phyloP scores from a whole-genome alignment of 805 yeast genomes.

The Sungouiella thailandica region DNA sequence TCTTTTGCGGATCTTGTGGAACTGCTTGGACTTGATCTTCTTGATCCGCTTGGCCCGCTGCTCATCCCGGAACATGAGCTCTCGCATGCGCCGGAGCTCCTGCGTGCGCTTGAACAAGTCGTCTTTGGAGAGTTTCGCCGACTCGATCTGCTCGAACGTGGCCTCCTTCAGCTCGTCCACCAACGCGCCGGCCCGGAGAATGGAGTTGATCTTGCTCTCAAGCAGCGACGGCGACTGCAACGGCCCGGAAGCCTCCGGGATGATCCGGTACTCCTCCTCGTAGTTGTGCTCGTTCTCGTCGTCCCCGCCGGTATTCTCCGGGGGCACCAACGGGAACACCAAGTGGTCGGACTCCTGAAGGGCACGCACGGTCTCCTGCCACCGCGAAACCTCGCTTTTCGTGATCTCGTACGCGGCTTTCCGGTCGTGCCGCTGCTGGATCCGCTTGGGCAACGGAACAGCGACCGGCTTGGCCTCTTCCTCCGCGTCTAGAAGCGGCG shows the following conservation, averaged over 20 bases:
- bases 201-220: slow-evolving; percentile 58
- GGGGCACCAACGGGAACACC: slow-evolving; percentile 60
- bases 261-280: slow-evolving; percentile 16
- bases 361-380: slow-evolving; percentile 79
- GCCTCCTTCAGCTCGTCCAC: slow-evolving; percentile 71
- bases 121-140: slow-evolving; percentile 74
- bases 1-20: slow-evolving; percentile 79
- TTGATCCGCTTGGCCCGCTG: slow-evolving; percentile 84
- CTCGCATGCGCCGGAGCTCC: slow-evolving; percentile 89
- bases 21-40: slow-evolving; percentile 90
- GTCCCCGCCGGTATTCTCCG: slow-evolving; percentile 23
- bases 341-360: slow-evolving; percentile 83
- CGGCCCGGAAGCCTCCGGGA: slow-evolving; percentile 4
- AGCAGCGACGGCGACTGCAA: slow-evolving; percentile 51
- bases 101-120: slow-evolving; percentile 73
- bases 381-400: slow-evolving; percentile 77
- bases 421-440: slow-evolving; percentile 81
- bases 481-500: slow-evolving; percentile 44
- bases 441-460: slow-evolving; percentile 80
- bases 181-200: slow-evolving; percentile 61
- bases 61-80: slow-evolving; percentile 94
- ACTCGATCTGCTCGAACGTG: slow-evolving; percentile 82
- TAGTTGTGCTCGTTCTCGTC: slow-evolving; percentile 23
- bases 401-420: slow-evolving; percentile 87
- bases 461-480: slow-evolving; percentile 48